Conservation (phyloP, 768 basidiomycete genomes). For the Hericium alpestre region DNA sequence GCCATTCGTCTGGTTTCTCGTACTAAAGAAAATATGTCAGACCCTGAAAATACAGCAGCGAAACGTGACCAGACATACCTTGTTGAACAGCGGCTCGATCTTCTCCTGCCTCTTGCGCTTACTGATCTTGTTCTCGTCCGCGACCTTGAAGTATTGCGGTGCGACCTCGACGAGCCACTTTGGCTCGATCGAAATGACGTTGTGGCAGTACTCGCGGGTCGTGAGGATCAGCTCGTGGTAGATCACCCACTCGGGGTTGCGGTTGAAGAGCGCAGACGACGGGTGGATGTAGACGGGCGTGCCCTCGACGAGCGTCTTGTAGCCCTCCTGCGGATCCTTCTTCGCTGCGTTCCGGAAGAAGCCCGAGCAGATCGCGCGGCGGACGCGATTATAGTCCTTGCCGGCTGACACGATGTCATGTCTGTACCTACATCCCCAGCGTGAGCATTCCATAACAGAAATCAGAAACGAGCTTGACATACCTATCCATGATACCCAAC, state of each 20-base stretch:
- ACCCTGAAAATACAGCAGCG: not conserved
- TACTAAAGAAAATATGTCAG: constrained; percentile 29
- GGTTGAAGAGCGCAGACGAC: constrained; percentile 92
- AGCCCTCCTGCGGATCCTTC: constrained; percentile 96
- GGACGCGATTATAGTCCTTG: constrained; percentile 83
- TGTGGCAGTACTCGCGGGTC: constrained; percentile 90
- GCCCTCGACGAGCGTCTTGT: constrained; percentile 94
- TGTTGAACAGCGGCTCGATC: constrained; percentile 93
- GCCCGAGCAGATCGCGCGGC: constrained; percentile 92
- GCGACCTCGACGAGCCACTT: constrained; percentile 98
- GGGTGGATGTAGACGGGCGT: constrained; percentile 99
- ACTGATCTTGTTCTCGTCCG: constrained; percentile 94
- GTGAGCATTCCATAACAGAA: constrained; percentile 7
- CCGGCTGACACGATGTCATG: constrained; percentile 94
- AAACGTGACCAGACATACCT: constrained; percentile 26
- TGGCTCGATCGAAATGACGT: constrained; percentile 91
- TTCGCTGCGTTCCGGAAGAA: constrained; percentile 98
- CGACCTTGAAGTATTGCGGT: constrained; percentile 97
- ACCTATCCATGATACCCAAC: constrained; percentile 98
- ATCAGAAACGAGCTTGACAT: constrained; percentile 19
- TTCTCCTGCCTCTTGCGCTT: constrained; percentile 94
- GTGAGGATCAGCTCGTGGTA: constrained; percentile 96
- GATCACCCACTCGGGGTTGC: constrained; percentile 90
- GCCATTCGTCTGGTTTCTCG: constrained; percentile 92
- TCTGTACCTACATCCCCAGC: constrained; percentile 56